A percentile compares a stretch with the other conserved stretches of the same genome.
Evolutionary conservation across 2,329 filamentous ascomycete genomes (phyloP).

Genomic region (Sclerotinia trifoliorum): DNA sequence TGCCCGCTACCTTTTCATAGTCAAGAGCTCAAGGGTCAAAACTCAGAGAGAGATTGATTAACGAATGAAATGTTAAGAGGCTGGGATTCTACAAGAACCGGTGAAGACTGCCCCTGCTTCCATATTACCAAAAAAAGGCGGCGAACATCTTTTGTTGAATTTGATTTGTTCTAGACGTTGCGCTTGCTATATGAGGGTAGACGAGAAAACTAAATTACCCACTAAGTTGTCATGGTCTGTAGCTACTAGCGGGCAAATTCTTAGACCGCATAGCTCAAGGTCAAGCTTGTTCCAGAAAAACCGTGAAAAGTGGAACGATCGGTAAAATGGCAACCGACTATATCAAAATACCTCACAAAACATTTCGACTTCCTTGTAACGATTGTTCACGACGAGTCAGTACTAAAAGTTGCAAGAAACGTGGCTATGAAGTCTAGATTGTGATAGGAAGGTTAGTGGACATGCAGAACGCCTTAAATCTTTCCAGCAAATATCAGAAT

Average conservation of each 20-base stretch:
- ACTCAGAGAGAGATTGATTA: not conserved
- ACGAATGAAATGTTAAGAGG: constrained; percentile 4
- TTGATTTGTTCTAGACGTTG: constrained; percentile 5
- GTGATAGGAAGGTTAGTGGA: not conserved
- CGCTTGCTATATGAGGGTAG: constrained; percentile 1
- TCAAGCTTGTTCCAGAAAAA: constrained; percentile 10
- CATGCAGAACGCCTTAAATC: not conserved
- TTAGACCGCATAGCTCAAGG: constrained; percentile 6
- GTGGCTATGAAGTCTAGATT: not conserved
- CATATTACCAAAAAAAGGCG: not conserved
- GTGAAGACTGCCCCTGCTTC: constrained; percentile 5
- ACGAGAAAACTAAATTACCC: not conserved
- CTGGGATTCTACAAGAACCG: constrained; percentile 3
- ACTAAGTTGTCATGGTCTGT: not conserved
- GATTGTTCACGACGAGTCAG: not conserved
- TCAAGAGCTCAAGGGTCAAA: not conserved
- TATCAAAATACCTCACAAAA: not conserved
- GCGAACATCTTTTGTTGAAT: not conserved
- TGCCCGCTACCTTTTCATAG: not conserved
- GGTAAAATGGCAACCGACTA: not conserved
- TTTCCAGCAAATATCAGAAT: constrained; percentile 11
- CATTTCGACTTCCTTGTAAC: constrained; percentile 3
- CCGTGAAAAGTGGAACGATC: constrained; percentile 15
- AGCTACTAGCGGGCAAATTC: not conserved
- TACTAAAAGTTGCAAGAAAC: not conserved